Percentiles rank a stretch among this genome's conserved stretches.
Evolutionary conservation across 1,284 basidiomycete species (phyloP).

Genomic region (Ceratobasidium sp.): DNA sequence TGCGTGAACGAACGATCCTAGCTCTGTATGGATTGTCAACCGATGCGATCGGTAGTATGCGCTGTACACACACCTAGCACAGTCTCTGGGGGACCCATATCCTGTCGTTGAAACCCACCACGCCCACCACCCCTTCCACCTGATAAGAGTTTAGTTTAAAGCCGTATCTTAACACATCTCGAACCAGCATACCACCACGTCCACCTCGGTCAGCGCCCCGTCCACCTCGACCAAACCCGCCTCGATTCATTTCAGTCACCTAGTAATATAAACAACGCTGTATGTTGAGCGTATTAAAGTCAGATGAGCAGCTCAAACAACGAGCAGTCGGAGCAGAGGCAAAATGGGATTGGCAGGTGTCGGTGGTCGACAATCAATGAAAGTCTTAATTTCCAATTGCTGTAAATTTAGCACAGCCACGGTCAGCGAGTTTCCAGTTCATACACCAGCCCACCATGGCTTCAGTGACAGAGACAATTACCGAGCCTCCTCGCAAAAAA

Average conservation of each 20-base stretch:
- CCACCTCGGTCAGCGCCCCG: conserved; percentile 42
- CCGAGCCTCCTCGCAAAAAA: conserved; percentile 31
- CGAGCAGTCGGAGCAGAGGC: background rate
- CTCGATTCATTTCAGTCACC: conserved; percentile 56
- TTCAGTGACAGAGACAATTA: background rate
- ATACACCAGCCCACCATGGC: conserved; percentile 17
- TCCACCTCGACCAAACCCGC: conserved; percentile 51
- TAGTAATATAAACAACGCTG: too few species aligned
- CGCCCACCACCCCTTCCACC: conserved; percentile 60
- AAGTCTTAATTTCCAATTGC: conserved; percentile 18
- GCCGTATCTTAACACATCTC: too few species aligned
- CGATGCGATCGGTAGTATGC: background rate
- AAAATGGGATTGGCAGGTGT: background rate
- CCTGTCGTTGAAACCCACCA: conserved; percentile 70
- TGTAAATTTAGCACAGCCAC: conserved; percentile 42
- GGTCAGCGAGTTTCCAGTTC: background rate
- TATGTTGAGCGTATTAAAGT: too few species aligned
- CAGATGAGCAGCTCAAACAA: too few species aligned
- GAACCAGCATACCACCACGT: conserved; percentile 20
- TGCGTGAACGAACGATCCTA: conserved; percentile 89
- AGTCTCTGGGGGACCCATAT: conserved; percentile 81
- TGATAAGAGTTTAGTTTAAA: conserved; percentile 45
- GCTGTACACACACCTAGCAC: conserved; percentile 68
- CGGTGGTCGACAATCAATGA: background rate
- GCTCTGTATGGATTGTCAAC: conserved; percentile 59